Evolutionary conservation across 2,329 filamentous ascomycete species (phyloP).

Genomic region (Capronia coronata): DNA sequence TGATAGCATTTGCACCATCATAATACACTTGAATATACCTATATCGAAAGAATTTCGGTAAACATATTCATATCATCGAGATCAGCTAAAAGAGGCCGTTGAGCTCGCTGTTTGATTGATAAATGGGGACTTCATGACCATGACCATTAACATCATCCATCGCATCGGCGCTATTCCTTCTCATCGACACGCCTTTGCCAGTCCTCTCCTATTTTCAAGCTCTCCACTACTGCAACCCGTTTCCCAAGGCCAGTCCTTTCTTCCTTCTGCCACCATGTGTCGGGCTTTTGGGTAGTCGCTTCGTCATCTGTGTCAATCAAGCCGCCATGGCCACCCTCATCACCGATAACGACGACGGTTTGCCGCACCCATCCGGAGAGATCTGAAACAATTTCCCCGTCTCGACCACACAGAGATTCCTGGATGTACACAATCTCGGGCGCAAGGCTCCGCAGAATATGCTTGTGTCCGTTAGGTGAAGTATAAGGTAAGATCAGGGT

Average conservation of each 20-base stretch:
- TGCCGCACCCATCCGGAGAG: constrained; percentile 57
- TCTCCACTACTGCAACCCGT: constrained; percentile 82
- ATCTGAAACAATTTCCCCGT: constrained; percentile 67
- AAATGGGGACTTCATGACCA: not conserved
- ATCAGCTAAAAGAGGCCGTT: too few species aligned
- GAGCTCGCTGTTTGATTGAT: too few species aligned
- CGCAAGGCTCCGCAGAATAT: constrained; percentile 77
- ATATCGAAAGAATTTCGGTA: too few species aligned
- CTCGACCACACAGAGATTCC: constrained; percentile 69
- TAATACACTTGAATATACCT: too few species aligned
- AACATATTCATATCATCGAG: too few species aligned
- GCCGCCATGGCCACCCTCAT: constrained; percentile 59
- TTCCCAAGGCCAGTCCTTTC: constrained; percentile 80
- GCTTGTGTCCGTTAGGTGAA: constrained; percentile 71
- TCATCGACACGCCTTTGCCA: constrained; percentile 75
- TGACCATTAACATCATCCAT: not conserved
- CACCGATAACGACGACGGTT: constrained; percentile 54
- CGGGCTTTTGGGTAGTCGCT: constrained; percentile 37
- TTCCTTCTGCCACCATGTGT: constrained; percentile 67
- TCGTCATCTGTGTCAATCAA: constrained; percentile 71
- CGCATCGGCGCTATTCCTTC: constrained; percentile 38
- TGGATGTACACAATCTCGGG: constrained; percentile 85
- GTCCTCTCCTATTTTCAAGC: constrained; percentile 73
- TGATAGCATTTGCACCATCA: too few species aligned
- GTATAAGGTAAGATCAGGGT: constrained; percentile 85